Evolutionary conservation across 2,329 filamentous ascomycete species (phyloP), one percentile per base, ranked within the genome.

Genomic region (Rutstroemia sp.): DNA sequence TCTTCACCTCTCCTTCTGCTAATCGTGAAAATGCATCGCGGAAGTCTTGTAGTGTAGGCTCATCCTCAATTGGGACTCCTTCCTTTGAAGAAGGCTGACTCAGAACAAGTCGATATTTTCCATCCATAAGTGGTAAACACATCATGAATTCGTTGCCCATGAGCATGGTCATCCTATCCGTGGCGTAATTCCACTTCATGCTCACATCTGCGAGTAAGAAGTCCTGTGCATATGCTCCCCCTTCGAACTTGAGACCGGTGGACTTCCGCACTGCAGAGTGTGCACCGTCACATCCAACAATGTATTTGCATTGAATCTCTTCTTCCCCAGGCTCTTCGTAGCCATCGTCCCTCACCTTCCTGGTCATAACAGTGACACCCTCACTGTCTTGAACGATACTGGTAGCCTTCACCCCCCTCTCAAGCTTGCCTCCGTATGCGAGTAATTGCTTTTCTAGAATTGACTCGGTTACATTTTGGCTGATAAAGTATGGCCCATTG

Each of bases 221-320:
- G 4, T 73, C 64, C 44, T 75, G 73, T 1, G 69, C 64, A 50
- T 77, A 78, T 1, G 71, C 67, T 2, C 66, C 72, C 0, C 76
- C 76, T 5, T 73, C 68, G 51, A 74, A 78, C 5, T 65, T 65
- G 23, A 77, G 66, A 18, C 63, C 64, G 21, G 73, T 70, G 0
- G 63, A 59, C 52, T 71, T 72, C 18, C 79, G 75, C 2, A 81
- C 72, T 2, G 70, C 72, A 0, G 76, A 80, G 18, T 75, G 73
- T 0, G 77, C 75, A 1, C 79, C 79, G 42, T 82, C 79, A 5
- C 78, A 79, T 1, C 77, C 79, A 2, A 80, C 71, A 3, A 74
- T 72, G 53, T 77, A 82, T 9, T 66, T 62, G 59, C 70, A 65
- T 59, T 66, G 64, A 52, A 75, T 21, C 61, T 30, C 63, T 34